A percentile compares a stretch with the other conserved stretches of the same genome.
Evolutionary conservation across 306 rosid species (phyloP).

Genomic region (Canavalia gladiata): DNA sequence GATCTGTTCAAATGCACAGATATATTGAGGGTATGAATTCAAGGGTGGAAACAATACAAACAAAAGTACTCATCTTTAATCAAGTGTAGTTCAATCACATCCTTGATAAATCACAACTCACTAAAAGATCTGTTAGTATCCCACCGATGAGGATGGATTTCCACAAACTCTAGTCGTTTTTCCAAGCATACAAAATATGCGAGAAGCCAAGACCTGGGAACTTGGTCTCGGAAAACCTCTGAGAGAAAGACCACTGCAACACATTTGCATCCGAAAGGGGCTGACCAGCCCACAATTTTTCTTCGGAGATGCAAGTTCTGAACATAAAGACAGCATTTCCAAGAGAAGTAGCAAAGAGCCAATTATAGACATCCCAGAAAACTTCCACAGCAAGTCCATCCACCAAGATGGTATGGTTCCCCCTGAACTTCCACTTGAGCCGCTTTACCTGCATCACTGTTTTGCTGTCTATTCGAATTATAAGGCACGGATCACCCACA

Average conservation of each 20-base stretch:
- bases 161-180: constrained; percentile 70
- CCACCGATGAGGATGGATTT: constrained; percentile 42
- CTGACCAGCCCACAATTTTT: constrained; percentile 78
- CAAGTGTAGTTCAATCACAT: constrained; percentile 57
- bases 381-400: constrained; percentile 93
- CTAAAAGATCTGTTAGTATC: constrained; percentile 68
- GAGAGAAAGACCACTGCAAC: constrained; percentile 87
- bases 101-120: constrained; percentile 66
- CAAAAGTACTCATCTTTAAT: constrained; percentile 59
- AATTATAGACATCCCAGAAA: constrained; percentile 94
- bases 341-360: constrained; percentile 84
- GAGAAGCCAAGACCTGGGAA: constrained; percentile 80
- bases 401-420: constrained; percentile 84
- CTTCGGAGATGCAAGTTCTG: constrained; percentile 81
- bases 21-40: constrained; percentile 53
- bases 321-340: constrained; percentile 96
- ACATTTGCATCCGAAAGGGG: constrained; percentile 69
- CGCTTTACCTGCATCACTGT: constrained; percentile 89
- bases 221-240: constrained; percentile 82
- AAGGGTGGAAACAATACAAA: constrained; percentile 50
- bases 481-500: constrained; percentile 70
- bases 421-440: constrained; percentile 94
- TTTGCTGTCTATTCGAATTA: constrained; percentile 85
- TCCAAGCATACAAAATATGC: constrained; percentile 91
- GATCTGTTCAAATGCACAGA: constrained; percentile 66